phyloP scores from a whole-genome alignment of 495 filamentous ascomycete genomes.

The Collariella sp. region DNA sequence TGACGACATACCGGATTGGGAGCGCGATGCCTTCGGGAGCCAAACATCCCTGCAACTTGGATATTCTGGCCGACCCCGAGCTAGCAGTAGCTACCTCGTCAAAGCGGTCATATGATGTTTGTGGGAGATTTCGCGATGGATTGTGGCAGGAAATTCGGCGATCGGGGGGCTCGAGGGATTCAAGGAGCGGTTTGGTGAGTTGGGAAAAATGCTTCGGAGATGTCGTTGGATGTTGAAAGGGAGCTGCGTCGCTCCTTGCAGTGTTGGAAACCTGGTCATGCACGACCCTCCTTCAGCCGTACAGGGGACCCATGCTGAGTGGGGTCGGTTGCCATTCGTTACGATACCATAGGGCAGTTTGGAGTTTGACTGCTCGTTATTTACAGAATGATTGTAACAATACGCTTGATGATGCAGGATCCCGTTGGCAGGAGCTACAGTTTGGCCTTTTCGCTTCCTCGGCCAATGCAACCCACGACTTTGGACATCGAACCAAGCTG shows the following conservation, averaged over 20 bases:
- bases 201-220: neutral
- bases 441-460: no score
- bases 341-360: no score
- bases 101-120: conserved; percentile 14
- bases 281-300: neutral
- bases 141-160: neutral
- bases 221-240: conserved; percentile 1
- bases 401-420: no score
- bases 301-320: neutral
- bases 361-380: no score
- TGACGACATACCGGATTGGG: conserved; percentile 41
- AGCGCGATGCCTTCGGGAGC: conserved; percentile 37
- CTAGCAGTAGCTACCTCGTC: conserved; percentile 10
- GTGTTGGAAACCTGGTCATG: neutral
- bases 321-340: neutral
- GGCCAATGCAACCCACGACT: no score
- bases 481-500: no score
- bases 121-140: neutral
- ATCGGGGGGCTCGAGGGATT: neutral
- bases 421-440: no score
- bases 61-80: conserved; percentile 9
- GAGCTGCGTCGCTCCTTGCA: neutral
- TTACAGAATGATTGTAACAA: no score
- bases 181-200: no score
- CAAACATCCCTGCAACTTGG: conserved; percentile 33